A percentile compares a stretch with the other conserved stretches of the same genome.
Conservation (phyloP, 2,329 filamentous ascomycete genomes). For the Penicillium occitanis region DNA sequence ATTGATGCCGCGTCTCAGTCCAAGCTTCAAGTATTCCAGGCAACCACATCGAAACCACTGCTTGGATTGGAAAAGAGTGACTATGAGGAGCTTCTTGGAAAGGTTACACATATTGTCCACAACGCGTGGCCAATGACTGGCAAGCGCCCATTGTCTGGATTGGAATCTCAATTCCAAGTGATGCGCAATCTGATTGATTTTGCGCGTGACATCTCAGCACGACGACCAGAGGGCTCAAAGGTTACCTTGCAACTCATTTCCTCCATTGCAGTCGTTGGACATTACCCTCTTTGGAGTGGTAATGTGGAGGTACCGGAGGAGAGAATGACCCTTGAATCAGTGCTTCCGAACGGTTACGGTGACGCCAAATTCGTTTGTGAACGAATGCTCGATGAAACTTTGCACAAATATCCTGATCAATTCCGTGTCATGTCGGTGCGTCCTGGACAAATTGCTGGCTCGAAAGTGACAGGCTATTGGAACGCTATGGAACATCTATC, state of each 20-base stretch:
- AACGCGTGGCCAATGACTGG: conserved; percentile 35
- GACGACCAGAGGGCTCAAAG: conserved; percentile 22
- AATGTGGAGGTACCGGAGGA: conserved; percentile 46
- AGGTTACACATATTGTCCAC: conserved; percentile 50
- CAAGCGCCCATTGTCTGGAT: conserved; percentile 23
- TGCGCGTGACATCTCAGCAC: conserved; percentile 35
- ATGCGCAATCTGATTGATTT: conserved; percentile 54
- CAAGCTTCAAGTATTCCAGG: conserved; percentile 51
- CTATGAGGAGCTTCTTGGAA: conserved; percentile 41
- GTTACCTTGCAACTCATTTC: conserved; percentile 45
- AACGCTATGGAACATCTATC: conserved; percentile 54
- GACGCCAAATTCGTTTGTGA: conserved; percentile 57
- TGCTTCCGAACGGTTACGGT: conserved; percentile 52
- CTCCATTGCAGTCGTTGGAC: conserved; percentile 43
- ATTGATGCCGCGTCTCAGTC: conserved; percentile 24
- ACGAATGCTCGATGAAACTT: conserved; percentile 50
- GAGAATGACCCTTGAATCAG: conserved; percentile 39
- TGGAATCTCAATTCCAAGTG: conserved; percentile 39
- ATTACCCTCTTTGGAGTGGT: conserved; percentile 29
- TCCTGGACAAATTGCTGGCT: conserved; percentile 56
- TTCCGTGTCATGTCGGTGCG: conserved; percentile 50
- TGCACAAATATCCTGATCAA: conserved; percentile 42
- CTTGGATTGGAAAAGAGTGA: conserved; percentile 49
- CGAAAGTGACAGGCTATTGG: conserved; percentile 53
- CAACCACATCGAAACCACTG: conserved; percentile 48